Conservation (phyloP, 176 grass and related monocot genomes). For the Oropetium thomaeum region DNA sequence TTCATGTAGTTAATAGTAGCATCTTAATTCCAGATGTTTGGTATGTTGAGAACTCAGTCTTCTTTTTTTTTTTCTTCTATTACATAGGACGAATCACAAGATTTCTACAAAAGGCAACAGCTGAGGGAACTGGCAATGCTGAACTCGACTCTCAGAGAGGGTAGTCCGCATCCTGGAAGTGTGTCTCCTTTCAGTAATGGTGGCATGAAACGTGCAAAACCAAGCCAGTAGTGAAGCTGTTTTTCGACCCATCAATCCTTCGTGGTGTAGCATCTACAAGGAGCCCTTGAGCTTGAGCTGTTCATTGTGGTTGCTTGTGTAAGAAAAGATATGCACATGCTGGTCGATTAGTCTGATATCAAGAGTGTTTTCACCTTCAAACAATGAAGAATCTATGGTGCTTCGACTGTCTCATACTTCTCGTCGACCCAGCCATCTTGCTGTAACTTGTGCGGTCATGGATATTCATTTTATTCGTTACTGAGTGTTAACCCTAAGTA, state of each 20-base stretch:
- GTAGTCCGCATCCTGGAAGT: conserved; percentile 76
- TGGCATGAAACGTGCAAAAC: conserved; percentile 86
- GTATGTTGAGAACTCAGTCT: neutral
- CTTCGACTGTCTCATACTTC: neutral
- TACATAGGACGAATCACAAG: conserved; percentile 84
- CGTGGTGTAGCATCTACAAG: conserved; percentile 5
- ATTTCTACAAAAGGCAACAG: conserved; percentile 89
- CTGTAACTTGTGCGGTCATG: conserved; percentile 37
- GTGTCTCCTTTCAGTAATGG: conserved; percentile 77
- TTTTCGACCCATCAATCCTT: neutral
- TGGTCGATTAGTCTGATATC: conserved; percentile 10
- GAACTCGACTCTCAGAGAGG: conserved; percentile 70
- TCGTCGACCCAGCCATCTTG: conserved; percentile 6
- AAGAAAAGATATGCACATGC: conserved; percentile 19
- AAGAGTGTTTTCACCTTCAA: neutral
- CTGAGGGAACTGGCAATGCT: conserved; percentile 81
- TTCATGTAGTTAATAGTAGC: neutral
- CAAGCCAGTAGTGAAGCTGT: conserved; percentile 42
- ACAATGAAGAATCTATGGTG: neutral
- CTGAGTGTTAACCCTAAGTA: conserved; percentile 34
- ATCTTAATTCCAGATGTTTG: neutral
- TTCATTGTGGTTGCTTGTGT: conserved; percentile 14
- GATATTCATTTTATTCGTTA: conserved; percentile 47
- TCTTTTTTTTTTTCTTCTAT: neutral
- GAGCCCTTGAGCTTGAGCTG: neutral